Percentiles rank a stretch among this genome's conserved stretches.
Evolutionary conservation across 345 rosid species (phyloP).

Genomic region (Capsella bursapastoris): DNA sequence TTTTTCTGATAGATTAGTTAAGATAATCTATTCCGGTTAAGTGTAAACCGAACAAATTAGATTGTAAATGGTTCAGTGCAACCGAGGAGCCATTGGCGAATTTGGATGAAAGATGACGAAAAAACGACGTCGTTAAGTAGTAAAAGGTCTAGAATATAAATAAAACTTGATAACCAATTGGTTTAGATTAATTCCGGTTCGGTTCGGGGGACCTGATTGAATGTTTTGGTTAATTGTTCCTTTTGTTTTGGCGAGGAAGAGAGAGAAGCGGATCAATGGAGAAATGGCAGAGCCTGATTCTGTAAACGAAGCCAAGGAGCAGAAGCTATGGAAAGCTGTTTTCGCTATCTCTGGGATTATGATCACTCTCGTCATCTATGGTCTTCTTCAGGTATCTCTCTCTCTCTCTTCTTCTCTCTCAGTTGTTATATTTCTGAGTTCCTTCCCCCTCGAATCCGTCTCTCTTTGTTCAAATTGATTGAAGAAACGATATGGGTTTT

Average conservation of each 20-base stretch:
- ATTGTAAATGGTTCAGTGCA: no score
- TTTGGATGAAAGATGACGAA: background rate
- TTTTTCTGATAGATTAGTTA: background rate
- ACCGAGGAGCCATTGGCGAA: background rate
- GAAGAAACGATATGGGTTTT: background rate
- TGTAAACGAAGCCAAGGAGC: slow-evolving; percentile 47
- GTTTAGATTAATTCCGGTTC: background rate
- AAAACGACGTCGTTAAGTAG: background rate
- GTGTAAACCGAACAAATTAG: no score
- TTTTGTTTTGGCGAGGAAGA: background rate
- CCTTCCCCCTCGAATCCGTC: background rate
- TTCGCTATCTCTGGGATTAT: slow-evolving; percentile 78
- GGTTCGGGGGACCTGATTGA: background rate
- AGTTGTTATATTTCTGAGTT: no score
- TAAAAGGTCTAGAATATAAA: background rate
- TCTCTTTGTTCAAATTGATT: slow-evolving; percentile 9
- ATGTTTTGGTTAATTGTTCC: background rate
- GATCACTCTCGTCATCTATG: slow-evolving; percentile 85
- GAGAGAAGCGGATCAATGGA: slow-evolving; percentile 44
- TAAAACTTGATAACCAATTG: no score
- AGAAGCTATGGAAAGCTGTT: slow-evolving; percentile 66
- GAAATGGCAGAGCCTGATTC: slow-evolving; percentile 65
- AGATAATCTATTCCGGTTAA: background rate
- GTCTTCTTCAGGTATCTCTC: slow-evolving; percentile 70
- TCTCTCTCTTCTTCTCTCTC: background rate